phyloP scores from a whole-genome alignment of 257 asterid genomes.

The Ehretia macrophylla region DNA sequence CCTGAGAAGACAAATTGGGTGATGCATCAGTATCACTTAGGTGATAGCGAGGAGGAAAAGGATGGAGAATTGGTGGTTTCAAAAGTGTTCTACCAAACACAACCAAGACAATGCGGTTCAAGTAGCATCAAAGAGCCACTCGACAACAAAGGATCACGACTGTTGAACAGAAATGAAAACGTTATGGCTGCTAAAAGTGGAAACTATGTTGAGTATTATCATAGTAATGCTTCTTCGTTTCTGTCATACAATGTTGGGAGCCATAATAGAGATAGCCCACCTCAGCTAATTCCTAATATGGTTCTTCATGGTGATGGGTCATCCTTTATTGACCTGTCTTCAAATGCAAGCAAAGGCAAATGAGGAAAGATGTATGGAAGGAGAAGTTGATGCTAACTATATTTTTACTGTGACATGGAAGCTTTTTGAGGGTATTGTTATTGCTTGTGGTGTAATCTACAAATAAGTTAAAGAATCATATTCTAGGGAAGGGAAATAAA shows the following conservation, averaged over 20 bases:
- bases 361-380: conserved; percentile 21
- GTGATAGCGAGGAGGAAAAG: conserved; percentile 76
- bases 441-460: too few species aligned
- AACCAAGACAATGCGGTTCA: conserved; percentile 72
- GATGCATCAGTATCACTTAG: conserved; percentile 91
- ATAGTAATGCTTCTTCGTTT: conserved; percentile 21
- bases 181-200: conserved; percentile 7
- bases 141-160: conserved; percentile 3
- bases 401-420: too few species aligned
- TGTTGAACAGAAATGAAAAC: background rate
- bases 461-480: too few species aligned
- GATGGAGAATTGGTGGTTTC: conserved; percentile 91
- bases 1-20: conserved; percentile 96
- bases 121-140: conserved; percentile 21
- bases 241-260: conserved; percentile 26
- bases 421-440: too few species aligned
- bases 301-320: conserved; percentile 57
- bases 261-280: conserved; percentile 35
- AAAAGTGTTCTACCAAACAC: conserved; percentile 90
- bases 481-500: too few species aligned
- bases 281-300: conserved; percentile 43
- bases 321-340: conserved; percentile 56
- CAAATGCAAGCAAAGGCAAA: conserved; percentile 59
- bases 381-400: too few species aligned
- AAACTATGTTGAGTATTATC: conserved; percentile 41